Evolutionary conservation across 139 green algal species (phyloP), one percentile per base, ranked within the genome.

Genomic region (Astrephomene gubernaculifera): DNA sequence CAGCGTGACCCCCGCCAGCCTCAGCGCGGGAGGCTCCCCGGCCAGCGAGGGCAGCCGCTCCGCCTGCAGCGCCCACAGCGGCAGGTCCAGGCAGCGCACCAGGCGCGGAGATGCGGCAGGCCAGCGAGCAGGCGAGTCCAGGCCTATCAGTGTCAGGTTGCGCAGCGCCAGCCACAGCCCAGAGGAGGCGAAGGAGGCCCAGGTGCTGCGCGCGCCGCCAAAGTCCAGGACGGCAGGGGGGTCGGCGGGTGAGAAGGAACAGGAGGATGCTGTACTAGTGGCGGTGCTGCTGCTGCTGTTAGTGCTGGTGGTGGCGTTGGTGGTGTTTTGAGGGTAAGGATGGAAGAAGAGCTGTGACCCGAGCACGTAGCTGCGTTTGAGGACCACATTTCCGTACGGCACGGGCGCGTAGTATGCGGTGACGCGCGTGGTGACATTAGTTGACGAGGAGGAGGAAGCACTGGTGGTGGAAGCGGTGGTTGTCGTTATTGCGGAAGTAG

Each of bases 61-160:
- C 1, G 9, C 73, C 43, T 35, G 31, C 43, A 84, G 22, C 78
- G 78, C 78, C 78, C 78, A 84, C 78, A 84, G 21, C 31, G 78
- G 78, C 33, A 84, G 60, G 63, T 84, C 78, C 60, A 84, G 63
- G 60, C 61, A 74, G 78, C 78, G 78, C 19, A 84, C 43, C 63
- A 84, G 78, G 3, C 31, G 31, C n/a, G n/a, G n/a, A n/a, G n/a
- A n/a, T 31, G 45, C 43, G n/a, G 41, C 29, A 6, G 78, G 78
- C 78, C 78, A 84, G 31, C 78, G 61, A 7, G 31, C 29, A 8
- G 78, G 78, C 33, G 43, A 65, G 63, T 69, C 43, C 63, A 84
- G 78, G 8, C 78, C 78, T 22, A 84, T 22, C 31, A 84, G 6
- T 31, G 78, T 84, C 63, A 84, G 2, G 78, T 74, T 75, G 24